Evolutionary conservation across 2,329 filamentous ascomycete genomes (phyloP).

Genomic region (Thyridium curvatum): DNA sequence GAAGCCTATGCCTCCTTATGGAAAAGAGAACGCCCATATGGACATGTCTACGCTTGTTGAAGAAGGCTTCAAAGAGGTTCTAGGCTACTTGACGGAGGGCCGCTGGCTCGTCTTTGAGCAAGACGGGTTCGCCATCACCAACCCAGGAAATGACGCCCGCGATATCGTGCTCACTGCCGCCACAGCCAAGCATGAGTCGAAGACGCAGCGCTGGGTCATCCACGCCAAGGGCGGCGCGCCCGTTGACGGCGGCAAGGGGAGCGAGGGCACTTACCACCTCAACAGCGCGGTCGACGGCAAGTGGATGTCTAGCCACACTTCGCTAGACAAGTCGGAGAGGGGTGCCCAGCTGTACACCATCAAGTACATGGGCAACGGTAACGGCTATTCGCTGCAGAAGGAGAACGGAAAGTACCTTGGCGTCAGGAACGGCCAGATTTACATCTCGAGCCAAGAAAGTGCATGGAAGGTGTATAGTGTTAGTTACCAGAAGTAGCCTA

Average conservation of each 20-base stretch:
- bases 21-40: slow-evolving; percentile 18
- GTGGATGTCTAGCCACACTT: slow-evolving; percentile 4
- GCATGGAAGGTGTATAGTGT: background rate
- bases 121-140: slow-evolving; percentile 32
- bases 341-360: slow-evolving; percentile 1
- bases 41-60: slow-evolving; percentile 34
- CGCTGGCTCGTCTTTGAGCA: slow-evolving; percentile 44
- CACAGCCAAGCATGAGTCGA: slow-evolving; percentile 24
- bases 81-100: slow-evolving; percentile 46
- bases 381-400: slow-evolving; percentile 1
- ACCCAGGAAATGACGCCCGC: slow-evolving; percentile 14
- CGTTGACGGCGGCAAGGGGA: slow-evolving; percentile 14
- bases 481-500: background rate
- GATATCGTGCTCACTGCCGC: slow-evolving; percentile 13
- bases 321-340: background rate
- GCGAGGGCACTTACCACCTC: slow-evolving; percentile 6
- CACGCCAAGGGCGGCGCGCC: slow-evolving; percentile 21
- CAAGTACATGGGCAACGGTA: slow-evolving; percentile 4
- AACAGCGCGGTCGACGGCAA: slow-evolving; percentile 7
- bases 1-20: slow-evolving; percentile 40
- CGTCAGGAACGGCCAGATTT: background rate
- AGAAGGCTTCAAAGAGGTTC: slow-evolving; percentile 42
- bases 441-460: background rate
- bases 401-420: background rate
- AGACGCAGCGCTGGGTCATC: slow-evolving; percentile 40